These are phyloP conservation scores for Stenogyne calaminthoides DNA, from an alignment of 305 asterid genomes.

Conservation along the genomic window DNA sequence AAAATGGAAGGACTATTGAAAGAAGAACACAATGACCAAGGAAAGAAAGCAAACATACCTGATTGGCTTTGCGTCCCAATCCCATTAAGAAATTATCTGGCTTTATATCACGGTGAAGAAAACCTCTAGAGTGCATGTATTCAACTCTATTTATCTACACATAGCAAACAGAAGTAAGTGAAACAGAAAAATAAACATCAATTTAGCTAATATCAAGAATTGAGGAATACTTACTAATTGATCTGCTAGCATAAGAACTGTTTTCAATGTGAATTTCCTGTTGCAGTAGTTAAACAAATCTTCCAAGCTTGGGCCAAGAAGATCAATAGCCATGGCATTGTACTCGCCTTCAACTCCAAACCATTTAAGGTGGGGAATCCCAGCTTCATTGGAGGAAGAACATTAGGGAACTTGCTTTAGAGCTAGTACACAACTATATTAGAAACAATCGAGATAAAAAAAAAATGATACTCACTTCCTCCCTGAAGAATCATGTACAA, in stretches of 20 bases:
- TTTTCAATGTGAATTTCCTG: slow-evolving; percentile 83
- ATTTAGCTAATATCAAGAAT: background rate
- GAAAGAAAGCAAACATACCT: slow-evolving; percentile 49
- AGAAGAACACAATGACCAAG: background rate
- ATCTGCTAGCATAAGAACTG: slow-evolving; percentile 93
- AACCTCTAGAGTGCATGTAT: slow-evolving; percentile 93
- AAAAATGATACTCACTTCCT: slow-evolving; percentile 71
- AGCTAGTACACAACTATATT: slow-evolving; percentile 5
- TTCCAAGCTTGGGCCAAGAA: slow-evolving; percentile 96
- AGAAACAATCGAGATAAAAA: background rate
- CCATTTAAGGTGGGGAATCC: slow-evolving; percentile 94
- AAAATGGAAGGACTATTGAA: background rate
- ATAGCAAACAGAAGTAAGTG: slow-evolving; percentile 24
- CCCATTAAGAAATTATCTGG: slow-evolving; percentile 99
- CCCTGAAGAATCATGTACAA: slow-evolving; percentile 96
- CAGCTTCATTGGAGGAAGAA: slow-evolving; percentile 58
- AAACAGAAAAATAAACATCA: slow-evolving; percentile 16
- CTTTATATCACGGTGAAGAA: slow-evolving; percentile 97
- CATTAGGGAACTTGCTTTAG: slow-evolving; percentile 25
- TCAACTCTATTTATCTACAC: slow-evolving; percentile 91
- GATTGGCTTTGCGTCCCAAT: slow-evolving; percentile 94
- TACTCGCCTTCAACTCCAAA: slow-evolving; percentile 93
- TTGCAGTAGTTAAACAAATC: slow-evolving; percentile 93
- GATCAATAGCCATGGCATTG: slow-evolving; percentile 91
- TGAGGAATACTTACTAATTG: slow-evolving; percentile 66